Base-by-base conservation (phyloP, 345 rosid species). In the Physaria fendleri region DNA sequence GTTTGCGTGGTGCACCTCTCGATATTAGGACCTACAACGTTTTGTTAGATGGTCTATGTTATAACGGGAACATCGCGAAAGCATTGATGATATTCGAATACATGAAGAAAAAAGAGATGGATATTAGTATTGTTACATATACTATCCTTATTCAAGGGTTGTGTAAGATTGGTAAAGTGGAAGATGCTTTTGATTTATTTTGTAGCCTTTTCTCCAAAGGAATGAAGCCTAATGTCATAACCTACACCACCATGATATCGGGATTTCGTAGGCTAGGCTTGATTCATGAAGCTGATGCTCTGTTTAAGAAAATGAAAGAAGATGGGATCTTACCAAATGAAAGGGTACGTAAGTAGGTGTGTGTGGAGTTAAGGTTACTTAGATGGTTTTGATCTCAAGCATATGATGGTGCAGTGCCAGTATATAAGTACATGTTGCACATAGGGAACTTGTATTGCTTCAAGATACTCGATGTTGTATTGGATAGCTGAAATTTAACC, bases 131-230 rank as follows among this genome's bases (percentile, higher is more conserved):
- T 12, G 64, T 74, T 60, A 68, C 67, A 2, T 68, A 56, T 44
- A 74, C 37, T 6, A 53, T 71, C 9, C 24, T 79, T 22, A 74
- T 81, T 2, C 46, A 74, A 58, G 80, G 82, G 63, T 30, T 81
- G 78, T 73, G 78, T 24, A 74, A 44, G 52, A 62, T 23, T 20
- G 66, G 71, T 56, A 66, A 50, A 56, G 73, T 75, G 63, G 71
- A 57, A 45, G 68, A 32, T 56, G 79, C 76, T 28, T 65, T 56
- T 54, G 73, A 39, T 48, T 40, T 75, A 21, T 75, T 71, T 60
- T 29, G 64, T 59, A 65, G 62, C 43, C 44, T 77, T 27, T 18
- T 21, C 43, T 20, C 51, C 18, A 42, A 67, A 59, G 78, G 71
- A 28, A 13, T 77, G 71, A 57, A 53, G 57, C 81, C 81, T 41